Evolutionary conservation across 2,329 filamentous ascomycete genomes (phyloP), one percentile per base, ranked within the genome.

Genomic region (Aspergillus quadricinctus): DNA sequence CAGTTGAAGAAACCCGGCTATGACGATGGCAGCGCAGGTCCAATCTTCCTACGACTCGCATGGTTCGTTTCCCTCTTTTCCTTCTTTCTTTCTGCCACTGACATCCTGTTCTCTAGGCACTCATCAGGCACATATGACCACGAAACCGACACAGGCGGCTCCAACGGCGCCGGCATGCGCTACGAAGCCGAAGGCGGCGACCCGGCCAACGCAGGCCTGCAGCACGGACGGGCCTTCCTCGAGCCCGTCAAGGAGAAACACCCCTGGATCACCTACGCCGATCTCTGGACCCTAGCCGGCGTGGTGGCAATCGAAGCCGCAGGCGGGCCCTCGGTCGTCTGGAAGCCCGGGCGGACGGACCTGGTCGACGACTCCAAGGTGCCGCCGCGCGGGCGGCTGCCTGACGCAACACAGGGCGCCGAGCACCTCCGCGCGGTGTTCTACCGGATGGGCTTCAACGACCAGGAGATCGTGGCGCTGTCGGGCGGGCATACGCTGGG

Each of bases 81-180:
- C 35, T 21, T 25, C 48, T 48, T 41, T 54, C 45, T 6, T 29
- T 50, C 4, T 48, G 9, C 27, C 28, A 54, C 55, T 62, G 28
- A 63, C 50, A 19, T n/a, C 45, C 45, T 53, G 11, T 35, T 17
- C 31, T 35, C 5, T 35, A 82, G 82, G 82, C 85, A 88, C 72
- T 81, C 81, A n/a, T 73, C 84, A 1, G 84, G 85, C 28, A 87
- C 84, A 4, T 87, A 87, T 69, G 81, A 84, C 65, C 72, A 73
- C 29, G 75, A 77, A 54, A 82, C 82, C 54, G 80, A 84, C 65
- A 87, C 84, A 0, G 85, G 85, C 37, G 84, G 84, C 40, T 83
- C 79, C 27, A 87, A 87, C 67, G 85, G 85, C 57, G 84, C 85
- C 0, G 84, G 83, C 19, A 87, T 87, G 84, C 78, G 84, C 35